phyloP scores from a whole-genome alignment of 2,329 filamentous ascomycete genomes.

The Fusarium miscanthi region DNA sequence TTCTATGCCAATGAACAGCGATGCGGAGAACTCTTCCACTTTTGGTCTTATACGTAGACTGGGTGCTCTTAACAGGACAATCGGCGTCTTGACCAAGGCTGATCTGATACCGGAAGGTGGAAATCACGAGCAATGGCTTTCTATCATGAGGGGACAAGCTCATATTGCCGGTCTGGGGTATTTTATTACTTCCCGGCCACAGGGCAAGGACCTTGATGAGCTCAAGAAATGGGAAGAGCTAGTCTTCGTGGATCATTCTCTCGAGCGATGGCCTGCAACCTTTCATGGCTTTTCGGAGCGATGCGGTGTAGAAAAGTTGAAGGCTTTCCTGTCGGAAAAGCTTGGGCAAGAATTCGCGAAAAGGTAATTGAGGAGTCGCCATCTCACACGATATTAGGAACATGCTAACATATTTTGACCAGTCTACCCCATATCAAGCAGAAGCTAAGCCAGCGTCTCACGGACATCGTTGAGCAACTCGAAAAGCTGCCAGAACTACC shows the following conservation, averaged over 20 bases:
- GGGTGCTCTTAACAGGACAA: constrained; percentile 67
- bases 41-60: constrained; percentile 71
- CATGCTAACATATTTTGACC: constrained; percentile 15
- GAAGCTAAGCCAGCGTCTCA: constrained; percentile 63
- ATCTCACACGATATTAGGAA: neutral
- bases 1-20: constrained; percentile 80
- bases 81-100: constrained; percentile 87
- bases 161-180: constrained; percentile 79
- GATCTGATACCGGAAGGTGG: constrained; percentile 72
- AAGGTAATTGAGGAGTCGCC: constrained; percentile 52
- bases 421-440: constrained; percentile 65
- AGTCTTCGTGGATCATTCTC: constrained; percentile 58
- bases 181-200: constrained; percentile 78
- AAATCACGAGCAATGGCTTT: constrained; percentile 65
- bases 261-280: constrained; percentile 59
- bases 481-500: constrained; percentile 73
- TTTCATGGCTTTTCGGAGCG: constrained; percentile 61
- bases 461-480: constrained; percentile 66
- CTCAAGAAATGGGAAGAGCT: constrained; percentile 63
- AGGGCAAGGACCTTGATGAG: constrained; percentile 64
- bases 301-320: constrained; percentile 65
- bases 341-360: constrained; percentile 65
- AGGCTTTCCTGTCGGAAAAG: constrained; percentile 63
- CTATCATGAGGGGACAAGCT: constrained; percentile 70
- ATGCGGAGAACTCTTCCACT: constrained; percentile 80